These are phyloP conservation scores for Thecaphora thlaspeos DNA, from an alignment of 1,284 basidiomycete species.

Conservation along the genomic window DNA sequence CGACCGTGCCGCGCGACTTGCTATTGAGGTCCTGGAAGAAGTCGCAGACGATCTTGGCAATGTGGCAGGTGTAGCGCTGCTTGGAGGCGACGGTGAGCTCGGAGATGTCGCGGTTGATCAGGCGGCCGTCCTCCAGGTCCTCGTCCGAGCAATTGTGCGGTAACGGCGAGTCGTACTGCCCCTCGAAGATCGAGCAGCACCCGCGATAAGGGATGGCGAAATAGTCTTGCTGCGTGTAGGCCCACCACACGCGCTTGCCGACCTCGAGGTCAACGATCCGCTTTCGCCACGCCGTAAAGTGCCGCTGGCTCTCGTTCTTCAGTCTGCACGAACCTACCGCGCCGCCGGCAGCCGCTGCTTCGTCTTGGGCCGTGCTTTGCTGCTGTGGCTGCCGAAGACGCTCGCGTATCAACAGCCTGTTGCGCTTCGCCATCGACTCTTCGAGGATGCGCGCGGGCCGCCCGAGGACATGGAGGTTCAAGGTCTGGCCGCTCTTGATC, in stretches of 20 bases:
- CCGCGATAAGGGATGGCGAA: conserved; percentile 41
- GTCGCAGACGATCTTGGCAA: conserved; percentile 36
- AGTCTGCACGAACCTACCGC: conserved; percentile 19
- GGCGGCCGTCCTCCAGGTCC: conserved; percentile 24
- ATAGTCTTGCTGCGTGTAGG: conserved; percentile 38
- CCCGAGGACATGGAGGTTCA: conserved; percentile 32
- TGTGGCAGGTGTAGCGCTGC: conserved; percentile 33
- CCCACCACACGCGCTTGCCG: conserved; percentile 43
- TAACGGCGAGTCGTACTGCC: conserved; percentile 38
- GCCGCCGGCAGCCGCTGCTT: too few relatives aligned
- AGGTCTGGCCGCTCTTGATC: conserved; percentile 38
- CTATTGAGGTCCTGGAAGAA: conserved; percentile 37
- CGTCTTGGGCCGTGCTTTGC: too few relatives aligned
- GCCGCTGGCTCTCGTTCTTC: conserved; percentile 20
- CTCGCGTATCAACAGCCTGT: conserved; percentile 11
- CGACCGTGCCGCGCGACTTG: conserved; percentile 13
- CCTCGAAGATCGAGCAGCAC: conserved; percentile 29
- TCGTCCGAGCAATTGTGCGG: conserved; percentile 38
- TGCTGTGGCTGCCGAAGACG: too few relatives aligned
- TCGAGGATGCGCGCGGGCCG: conserved; percentile 21
- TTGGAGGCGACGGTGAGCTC: conserved; percentile 36
- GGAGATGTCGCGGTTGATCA: conserved; percentile 28
- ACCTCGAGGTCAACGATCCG: conserved; percentile 39
- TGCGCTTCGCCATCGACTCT: conserved; percentile 16
- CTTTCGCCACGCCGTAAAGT: conserved; percentile 29